Percentiles rank a stretch among this genome's conserved stretches.
Conservation (phyloP, 768 basidiomycete genomes). For the Collybiopsis luxurians region DNA sequence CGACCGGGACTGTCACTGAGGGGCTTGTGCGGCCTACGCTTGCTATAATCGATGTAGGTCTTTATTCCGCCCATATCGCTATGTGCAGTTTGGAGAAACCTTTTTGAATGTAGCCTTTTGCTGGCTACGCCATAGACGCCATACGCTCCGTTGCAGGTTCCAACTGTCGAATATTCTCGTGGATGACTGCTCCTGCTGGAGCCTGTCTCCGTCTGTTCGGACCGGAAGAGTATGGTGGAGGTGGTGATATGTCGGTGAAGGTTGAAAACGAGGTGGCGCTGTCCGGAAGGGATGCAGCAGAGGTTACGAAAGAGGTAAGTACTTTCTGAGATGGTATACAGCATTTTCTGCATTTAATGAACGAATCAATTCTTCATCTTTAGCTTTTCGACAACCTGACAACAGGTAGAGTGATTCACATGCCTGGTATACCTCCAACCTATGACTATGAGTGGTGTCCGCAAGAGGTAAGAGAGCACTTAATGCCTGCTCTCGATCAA, state of each 20-base stretch:
- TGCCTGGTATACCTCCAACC: slow-evolving; percentile 3
- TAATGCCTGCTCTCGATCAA: no score
- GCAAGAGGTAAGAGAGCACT: neutral
- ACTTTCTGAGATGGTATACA: neutral
- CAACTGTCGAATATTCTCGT: neutral
- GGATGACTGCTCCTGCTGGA: slow-evolving; percentile 6
- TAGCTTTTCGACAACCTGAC: neutral
- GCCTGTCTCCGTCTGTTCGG: neutral
- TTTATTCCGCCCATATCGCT: neutral
- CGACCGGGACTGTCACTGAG: neutral
- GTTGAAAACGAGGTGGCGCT: neutral
- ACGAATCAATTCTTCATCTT: no score
- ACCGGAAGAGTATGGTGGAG: neutral
- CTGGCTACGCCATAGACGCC: slow-evolving; percentile 1
- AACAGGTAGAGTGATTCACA: neutral
- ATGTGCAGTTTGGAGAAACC: neutral
- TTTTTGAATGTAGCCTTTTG: neutral
- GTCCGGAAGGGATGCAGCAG: neutral
- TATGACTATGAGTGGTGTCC: slow-evolving; percentile 8
- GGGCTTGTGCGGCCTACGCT: neutral
- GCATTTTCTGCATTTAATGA: no score
- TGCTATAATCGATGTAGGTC: slow-evolving; percentile 3
- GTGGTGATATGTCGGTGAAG: neutral
- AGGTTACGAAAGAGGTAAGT: neutral
- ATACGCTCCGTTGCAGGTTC: slow-evolving; percentile 1